Percentiles rank a stretch among this genome's conserved stretches.
Evolutionary conservation across 768 basidiomycete genomes (phyloP).

Genomic region (Boletellus emodensis): DNA sequence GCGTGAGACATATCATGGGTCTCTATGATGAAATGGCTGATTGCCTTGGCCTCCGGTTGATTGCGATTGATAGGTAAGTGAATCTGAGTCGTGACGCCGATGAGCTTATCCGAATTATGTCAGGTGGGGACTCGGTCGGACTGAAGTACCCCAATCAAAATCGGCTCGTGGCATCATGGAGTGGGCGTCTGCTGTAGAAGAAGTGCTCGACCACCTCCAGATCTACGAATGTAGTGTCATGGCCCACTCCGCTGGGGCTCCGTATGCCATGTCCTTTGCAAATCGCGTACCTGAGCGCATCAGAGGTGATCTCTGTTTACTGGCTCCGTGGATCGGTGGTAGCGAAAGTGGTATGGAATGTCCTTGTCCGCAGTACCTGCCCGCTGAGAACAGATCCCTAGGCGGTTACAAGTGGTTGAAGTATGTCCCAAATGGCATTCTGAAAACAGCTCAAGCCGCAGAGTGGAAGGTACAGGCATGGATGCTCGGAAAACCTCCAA

Average conservation of each 20-base stretch:
- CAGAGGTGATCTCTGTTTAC: conserved; percentile 76
- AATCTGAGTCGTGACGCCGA: neutral
- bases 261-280: conserved; percentile 88
- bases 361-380: neutral
- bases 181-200: conserved; percentile 89
- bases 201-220: conserved; percentile 77
- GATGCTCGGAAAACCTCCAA: conserved; percentile 95
- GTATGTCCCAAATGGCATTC: conserved; percentile 88
- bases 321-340: conserved; percentile 96
- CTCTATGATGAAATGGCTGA: conserved; percentile 96
- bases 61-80: conserved; percentile 86
- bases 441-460: conserved; percentile 94
- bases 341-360: conserved; percentile 73
- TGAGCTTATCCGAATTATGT: conserved; percentile 9
- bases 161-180: conserved; percentile 77
- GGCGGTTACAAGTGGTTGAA: conserved; percentile 95
- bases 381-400: conserved; percentile 28
- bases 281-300: conserved; percentile 72
- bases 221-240: conserved; percentile 82
- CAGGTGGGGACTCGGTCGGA: conserved; percentile 92
- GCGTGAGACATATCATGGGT: conserved; percentile 92
- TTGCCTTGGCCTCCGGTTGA: conserved; percentile 78
- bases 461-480: conserved; percentile 97
- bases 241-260: conserved; percentile 95
- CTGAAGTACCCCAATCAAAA: conserved; percentile 61